A percentile compares a stretch with the other conserved stretches of the same genome.
Conservation (phyloP, 345 rosid genomes). For the Excoecaria agallocha region DNA sequence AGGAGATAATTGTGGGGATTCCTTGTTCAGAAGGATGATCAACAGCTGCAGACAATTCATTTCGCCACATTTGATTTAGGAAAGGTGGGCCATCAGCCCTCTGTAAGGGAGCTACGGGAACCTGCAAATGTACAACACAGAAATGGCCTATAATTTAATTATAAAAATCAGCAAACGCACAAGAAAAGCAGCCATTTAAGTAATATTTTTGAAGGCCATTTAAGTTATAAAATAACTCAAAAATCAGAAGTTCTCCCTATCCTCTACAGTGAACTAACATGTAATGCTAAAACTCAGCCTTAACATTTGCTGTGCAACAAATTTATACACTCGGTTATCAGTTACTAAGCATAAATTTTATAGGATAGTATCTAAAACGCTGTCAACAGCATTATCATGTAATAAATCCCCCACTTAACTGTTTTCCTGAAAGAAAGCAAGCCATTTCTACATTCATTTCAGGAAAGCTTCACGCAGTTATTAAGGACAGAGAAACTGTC, state of each 20-base stretch:
- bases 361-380: neutral
- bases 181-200: neutral
- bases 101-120: constrained; percentile 63
- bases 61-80: constrained; percentile 44
- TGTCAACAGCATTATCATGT: neutral
- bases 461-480: neutral
- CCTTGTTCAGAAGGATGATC: constrained; percentile 52
- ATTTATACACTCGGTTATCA: neutral
- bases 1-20: constrained; percentile 71
- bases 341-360: neutral
- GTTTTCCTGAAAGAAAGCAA: neutral
- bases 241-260: neutral
- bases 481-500: neutral
- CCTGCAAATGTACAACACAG: constrained; percentile 37
- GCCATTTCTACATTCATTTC: neutral
- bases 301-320: neutral
- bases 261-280: neutral
- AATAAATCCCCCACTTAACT: neutral
- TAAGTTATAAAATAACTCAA: neutral
- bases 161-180: constrained; percentile 1
- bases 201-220: neutral
- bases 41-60: constrained; percentile 45
- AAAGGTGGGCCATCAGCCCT: constrained; percentile 45
- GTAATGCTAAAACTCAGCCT: neutral
- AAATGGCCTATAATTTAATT: neutral